Percentiles rank a stretch among this genome's conserved stretches.
Evolutionary conservation across 106 monocot species (phyloP).

Genomic region (Iris macrosiphon): DNA sequence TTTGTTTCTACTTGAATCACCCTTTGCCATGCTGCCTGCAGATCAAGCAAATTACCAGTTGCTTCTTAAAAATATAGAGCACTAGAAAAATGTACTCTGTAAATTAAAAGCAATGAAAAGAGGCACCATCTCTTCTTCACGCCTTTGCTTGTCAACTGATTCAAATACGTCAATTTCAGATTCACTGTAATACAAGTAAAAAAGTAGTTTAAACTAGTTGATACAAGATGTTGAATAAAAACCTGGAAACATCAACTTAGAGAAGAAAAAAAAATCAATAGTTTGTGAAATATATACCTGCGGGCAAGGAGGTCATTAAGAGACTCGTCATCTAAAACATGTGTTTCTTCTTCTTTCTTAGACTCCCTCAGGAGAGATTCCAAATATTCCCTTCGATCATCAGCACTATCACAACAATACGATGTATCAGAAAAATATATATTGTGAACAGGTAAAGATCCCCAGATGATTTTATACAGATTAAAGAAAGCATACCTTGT

Average conservation of each 20-base stretch:
- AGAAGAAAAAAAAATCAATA: neutral
- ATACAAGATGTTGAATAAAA: too few species aligned
- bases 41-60: neutral
- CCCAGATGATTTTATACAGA: too few species aligned
- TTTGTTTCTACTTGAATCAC: conserved; percentile 38
- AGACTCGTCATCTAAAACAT: conserved; percentile 96
- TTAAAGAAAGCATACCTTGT: conserved; percentile 79
- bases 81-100: too few species aligned
- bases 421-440: conserved; percentile 5
- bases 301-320: conserved; percentile 93
- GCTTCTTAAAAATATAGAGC: too few species aligned
- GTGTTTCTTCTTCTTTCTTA: conserved; percentile 97
- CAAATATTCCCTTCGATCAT: conserved; percentile 98
- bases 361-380: conserved; percentile 91
- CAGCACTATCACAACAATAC: conserved; percentile 59
- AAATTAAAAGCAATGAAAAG: too few species aligned
- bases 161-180: conserved; percentile 94
- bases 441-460: too few species aligned
- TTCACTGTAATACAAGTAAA: conserved; percentile 58
- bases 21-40: conserved; percentile 68
- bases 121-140: conserved; percentile 77
- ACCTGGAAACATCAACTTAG: too few species aligned
- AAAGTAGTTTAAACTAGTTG: neutral
- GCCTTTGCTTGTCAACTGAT: conserved; percentile 82
- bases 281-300: conserved; percentile 31